Conservation (phyloP, 108 stramenopile species). For the Parietichytrium sp. region DNA sequence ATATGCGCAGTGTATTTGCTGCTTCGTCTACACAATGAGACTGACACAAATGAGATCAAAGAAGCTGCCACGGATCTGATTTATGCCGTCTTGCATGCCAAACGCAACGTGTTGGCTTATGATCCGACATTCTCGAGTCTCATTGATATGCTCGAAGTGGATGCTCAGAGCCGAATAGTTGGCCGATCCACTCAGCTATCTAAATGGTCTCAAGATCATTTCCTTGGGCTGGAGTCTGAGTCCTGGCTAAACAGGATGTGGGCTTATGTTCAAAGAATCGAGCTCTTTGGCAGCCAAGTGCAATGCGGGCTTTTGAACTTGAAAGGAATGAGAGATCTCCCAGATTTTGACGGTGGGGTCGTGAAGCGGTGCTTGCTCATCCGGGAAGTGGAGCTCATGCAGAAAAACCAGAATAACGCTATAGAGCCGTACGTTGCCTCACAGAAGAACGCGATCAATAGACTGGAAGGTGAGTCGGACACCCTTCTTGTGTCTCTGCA, state of each 20-base stretch:
- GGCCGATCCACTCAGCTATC: background rate
- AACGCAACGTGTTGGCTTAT: too few species aligned
- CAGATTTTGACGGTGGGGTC: too few species aligned
- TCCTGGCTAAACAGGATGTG: background rate
- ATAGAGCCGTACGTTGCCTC: too few species aligned
- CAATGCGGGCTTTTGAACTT: slow-evolving; percentile 26
- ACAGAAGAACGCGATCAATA: too few species aligned
- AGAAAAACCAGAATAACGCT: too few species aligned
- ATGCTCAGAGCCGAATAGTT: background rate
- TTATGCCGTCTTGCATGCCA: too few species aligned
- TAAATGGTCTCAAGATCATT: background rate
- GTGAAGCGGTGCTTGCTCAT: too few species aligned
- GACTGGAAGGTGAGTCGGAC: too few species aligned
- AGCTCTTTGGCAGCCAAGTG: slow-evolving; percentile 26
- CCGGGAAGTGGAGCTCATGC: too few species aligned
- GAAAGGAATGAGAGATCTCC: too few species aligned
- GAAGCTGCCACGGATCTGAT: background rate
- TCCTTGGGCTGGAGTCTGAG: background rate
- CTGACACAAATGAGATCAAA: background rate
- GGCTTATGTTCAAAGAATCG: background rate
- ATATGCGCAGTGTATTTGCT: background rate
- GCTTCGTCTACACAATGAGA: background rate
- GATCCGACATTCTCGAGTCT: background rate
- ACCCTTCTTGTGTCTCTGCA: background rate
- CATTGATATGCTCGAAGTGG: background rate